phyloP scores from a whole-genome alignment of 2,329 filamentous ascomycete species.

The Fusarium nanum region DNA sequence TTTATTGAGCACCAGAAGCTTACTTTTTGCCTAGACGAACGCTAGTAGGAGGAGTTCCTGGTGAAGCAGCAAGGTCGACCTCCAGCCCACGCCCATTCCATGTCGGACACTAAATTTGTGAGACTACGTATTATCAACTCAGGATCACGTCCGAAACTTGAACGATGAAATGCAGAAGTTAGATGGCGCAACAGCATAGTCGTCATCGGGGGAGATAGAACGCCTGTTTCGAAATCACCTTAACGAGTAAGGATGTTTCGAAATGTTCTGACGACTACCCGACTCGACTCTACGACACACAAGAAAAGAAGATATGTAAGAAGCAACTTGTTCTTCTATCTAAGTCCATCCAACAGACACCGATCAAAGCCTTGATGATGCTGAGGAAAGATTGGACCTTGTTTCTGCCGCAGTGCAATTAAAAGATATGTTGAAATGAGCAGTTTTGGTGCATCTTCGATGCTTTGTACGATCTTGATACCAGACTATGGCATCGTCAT shows the following conservation, averaged over 20 bases:
- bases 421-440: conserved; percentile 2
- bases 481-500: conserved; percentile 44
- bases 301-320: too few species aligned
- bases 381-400: conserved; percentile 6
- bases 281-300: background rate
- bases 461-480: conserved; percentile 48
- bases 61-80: conserved; percentile 60
- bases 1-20: conserved; percentile 69
- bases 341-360: too few species aligned
- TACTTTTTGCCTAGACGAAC: conserved; percentile 70
- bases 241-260: background rate
- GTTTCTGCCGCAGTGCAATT: conserved; percentile 5
- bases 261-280: background rate
- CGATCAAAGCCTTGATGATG: conserved; percentile 7
- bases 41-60: conserved; percentile 61
- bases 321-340: too few species aligned
- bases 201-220: conserved; percentile 64
- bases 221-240: conserved; percentile 59
- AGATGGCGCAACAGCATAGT: conserved; percentile 69
- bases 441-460: conserved; percentile 29
- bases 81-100: conserved; percentile 52
- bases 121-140: conserved; percentile 49
- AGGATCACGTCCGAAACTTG: conserved; percentile 51
- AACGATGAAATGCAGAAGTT: conserved; percentile 58
- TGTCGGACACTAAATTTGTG: conserved; percentile 58